Base-by-base conservation (phyloP, 768 basidiomycete species). In the Butyriboletus loyo region DNA sequence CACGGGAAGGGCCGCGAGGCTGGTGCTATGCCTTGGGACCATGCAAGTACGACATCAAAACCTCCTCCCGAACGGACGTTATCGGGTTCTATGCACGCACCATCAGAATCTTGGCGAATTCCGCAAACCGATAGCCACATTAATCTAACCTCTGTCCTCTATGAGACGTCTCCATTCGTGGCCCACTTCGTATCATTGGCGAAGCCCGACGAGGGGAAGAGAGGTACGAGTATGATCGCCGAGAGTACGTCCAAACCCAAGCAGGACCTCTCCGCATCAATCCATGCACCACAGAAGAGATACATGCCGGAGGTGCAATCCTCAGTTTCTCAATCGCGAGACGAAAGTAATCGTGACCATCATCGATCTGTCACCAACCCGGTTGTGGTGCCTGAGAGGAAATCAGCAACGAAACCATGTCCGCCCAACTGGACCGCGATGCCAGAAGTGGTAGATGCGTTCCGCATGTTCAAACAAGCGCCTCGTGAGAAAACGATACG, bases 381-480 rank as follows among this genome's bases (percentile, higher is more conserved):
- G 0, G n/a, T 11, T 13, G 17, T 7, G 14, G 43, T 13, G 6
- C 41, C 34, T 9, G 56, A 53, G 30, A 32, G 8, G 3, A 31
- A 47, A 36, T 25, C 7, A 3, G 13, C 25, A 22, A 27, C 27
- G 3, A 48, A 52, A 11, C 40, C 31, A 21, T 19, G 17, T 24
- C 4, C 46, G 1, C 55, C 60, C 9, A 45, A 65, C 35, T 62
- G 63, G 53, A n/a, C 53, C 34, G 51, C 57, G 11, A 55, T 62
- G 53, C 55, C 58, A 41, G 61, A 52, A 5, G 63, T 54, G 30
- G 50, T 65, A 7, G 46, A 56, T 24, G 50, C 53, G 27, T 59
- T 53, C n/a, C 50, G 51, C 7, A 55, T 37, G 41, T 55, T 65
- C 48, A 59, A 53, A 53, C 36, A 42, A 17, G 46, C 35, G 2